Base-by-base conservation (phyloP, 352 stramenopile genomes). In the Pythium angustatum region DNA sequence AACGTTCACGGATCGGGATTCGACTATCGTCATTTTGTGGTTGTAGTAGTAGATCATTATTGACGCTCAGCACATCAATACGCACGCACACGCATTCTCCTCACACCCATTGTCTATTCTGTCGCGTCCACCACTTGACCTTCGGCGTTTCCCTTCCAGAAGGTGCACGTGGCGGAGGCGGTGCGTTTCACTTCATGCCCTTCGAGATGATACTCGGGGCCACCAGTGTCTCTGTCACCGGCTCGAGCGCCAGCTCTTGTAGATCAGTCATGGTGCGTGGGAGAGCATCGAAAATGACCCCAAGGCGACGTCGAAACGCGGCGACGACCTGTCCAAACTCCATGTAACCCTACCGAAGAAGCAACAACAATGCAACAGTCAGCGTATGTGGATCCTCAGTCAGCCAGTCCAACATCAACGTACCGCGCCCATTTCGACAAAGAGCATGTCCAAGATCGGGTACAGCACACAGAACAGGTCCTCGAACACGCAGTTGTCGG, bases 381-480 rank as follows among this genome's bases (percentile, higher is more conserved):
- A n/a, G n/a, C n/a, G n/a, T n/a, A n/a, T n/a, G n/a, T n/a, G n/a
- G n/a, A n/a, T n/a, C n/a, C n/a, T n/a, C n/a, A n/a, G n/a, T n/a
- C n/a, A n/a, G n/a, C 27, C 27, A 19, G 9, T 51, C 40, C n/a
- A 19, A 34, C 34, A 17, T 22, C 19, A 51, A 83, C 85, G 60
- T 79, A 95, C 86, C 72, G 87, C 87, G 34, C 75, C 87, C 87
- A 95, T 94, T 61, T 92, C 77, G 43, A 95, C 87, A 68, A 95
- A 95, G 36, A 95, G 72, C n/a, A 66, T 71, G 58, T 95, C 87
- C 50, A 95, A 62, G 36, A 93, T 72, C 6, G 87, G 87, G 57
- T 94, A 94, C 3, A 94, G 64, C 31, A 92, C 45, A 43, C 85
- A 93, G 64, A 95, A 95, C 21, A 95, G 87, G 17, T 85, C 83